These are phyloP conservation scores for Trichoderma oligosporum DNA, from an alignment of 2,329 filamentous ascomycete species.

Conservation along the genomic window DNA sequence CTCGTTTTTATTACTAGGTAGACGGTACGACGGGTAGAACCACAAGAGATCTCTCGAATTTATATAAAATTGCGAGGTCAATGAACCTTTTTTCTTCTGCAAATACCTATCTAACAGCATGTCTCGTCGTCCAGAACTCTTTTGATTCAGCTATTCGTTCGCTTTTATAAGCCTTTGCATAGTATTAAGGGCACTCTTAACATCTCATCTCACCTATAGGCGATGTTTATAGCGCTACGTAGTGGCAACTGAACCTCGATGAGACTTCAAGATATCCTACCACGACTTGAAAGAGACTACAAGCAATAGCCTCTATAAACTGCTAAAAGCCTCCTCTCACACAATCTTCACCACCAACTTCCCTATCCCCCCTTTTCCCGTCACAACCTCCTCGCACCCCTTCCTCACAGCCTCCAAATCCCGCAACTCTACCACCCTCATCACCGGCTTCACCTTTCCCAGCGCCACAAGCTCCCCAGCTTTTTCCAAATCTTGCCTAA, in stretches of 20 bases:
- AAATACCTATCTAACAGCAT: neutral
- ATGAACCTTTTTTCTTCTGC: constrained; percentile 1
- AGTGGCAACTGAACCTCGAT: too few relatives aligned
- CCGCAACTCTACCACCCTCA: constrained; percentile 38
- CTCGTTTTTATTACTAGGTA: neutral
- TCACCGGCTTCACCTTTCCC: constrained; percentile 43
- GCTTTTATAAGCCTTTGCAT: neutral
- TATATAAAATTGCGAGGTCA: constrained; percentile 2
- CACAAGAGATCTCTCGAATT: neutral
- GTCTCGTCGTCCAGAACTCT: neutral
- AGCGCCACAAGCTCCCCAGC: constrained; percentile 39
- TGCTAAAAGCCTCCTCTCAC: too few relatives aligned
- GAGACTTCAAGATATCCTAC: too few relatives aligned
- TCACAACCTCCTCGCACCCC: constrained; percentile 38
- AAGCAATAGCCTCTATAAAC: too few relatives aligned
- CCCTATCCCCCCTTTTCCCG: constrained; percentile 28
- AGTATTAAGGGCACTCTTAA: too few relatives aligned
- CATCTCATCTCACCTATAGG: too few relatives aligned
- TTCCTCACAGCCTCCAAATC: constrained; percentile 42
- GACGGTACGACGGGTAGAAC: neutral
- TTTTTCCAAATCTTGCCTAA: constrained; percentile 41
- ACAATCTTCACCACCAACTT: constrained; percentile 29
- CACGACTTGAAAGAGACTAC: too few relatives aligned
- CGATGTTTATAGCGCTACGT: too few relatives aligned
- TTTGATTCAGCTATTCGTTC: neutral